Conservation (phyloP, 129 eudicot species). For the Artemisia argyi region DNA sequence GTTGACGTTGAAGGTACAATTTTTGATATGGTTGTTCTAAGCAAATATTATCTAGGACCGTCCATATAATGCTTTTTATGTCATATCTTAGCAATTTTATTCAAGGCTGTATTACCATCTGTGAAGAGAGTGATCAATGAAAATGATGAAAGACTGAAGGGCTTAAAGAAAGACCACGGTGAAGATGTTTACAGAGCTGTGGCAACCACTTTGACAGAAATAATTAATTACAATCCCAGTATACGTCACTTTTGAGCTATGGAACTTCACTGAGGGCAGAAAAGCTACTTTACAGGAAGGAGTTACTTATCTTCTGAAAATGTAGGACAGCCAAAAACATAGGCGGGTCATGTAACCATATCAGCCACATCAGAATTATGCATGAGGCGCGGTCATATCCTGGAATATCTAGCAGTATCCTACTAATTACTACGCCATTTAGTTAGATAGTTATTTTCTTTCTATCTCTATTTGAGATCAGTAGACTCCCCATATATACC, state of each 20-base stretch:
- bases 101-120: neutral
- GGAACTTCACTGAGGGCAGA: constrained; percentile 63
- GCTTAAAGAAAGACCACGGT: constrained; percentile 52
- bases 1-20: too few species aligned
- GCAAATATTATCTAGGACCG: too few species aligned
- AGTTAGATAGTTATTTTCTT: too few species aligned
- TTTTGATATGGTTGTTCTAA: too few species aligned
- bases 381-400: neutral
- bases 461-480: too few species aligned
- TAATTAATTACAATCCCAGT: constrained; percentile 84
- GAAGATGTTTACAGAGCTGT: constrained; percentile 67
- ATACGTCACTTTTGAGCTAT: constrained; percentile 59
- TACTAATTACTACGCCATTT: too few species aligned
- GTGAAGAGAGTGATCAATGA: constrained; percentile 58
- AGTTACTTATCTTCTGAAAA: too few species aligned
- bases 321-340: too few species aligned
- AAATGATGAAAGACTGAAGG: constrained; percentile 56
- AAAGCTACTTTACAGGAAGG: neutral
- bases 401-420: too few species aligned
- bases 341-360: too few species aligned
- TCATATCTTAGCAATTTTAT: neutral
- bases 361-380: neutral
- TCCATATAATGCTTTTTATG: neutral
- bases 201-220: constrained; percentile 58
- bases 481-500: too few species aligned